Percentiles rank a stretch among this genome's conserved stretches.
phyloP scores from a whole-genome alignment of 768 basidiomycete species.

The Termitomyces sp. region DNA sequence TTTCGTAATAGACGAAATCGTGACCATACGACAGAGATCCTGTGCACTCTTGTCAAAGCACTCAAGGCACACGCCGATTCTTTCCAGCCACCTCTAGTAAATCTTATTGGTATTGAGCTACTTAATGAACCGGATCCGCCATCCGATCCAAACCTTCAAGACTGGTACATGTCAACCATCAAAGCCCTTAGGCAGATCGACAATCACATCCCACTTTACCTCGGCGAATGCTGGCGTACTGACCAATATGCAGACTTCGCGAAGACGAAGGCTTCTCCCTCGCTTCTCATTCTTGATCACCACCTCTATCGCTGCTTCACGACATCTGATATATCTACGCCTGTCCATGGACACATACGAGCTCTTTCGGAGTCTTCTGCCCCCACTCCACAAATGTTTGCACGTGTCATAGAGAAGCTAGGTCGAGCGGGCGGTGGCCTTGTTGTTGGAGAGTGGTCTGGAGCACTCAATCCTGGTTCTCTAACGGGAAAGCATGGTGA shows the following conservation, averaged over 20 bases:
- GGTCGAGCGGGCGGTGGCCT: slow-evolving; percentile 36
- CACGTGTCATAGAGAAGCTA: slow-evolving; percentile 25
- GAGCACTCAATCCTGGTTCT: slow-evolving; percentile 63
- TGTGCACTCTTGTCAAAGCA: slow-evolving; percentile 36
- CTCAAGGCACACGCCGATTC: slow-evolving; percentile 19
- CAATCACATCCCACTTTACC: slow-evolving; percentile 58
- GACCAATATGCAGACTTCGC: slow-evolving; percentile 58
- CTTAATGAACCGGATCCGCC: slow-evolving; percentile 54
- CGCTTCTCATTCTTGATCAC: slow-evolving; percentile 65
- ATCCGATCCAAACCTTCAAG: slow-evolving; percentile 44
- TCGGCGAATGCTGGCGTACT: slow-evolving; percentile 74
- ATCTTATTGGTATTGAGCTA: slow-evolving; percentile 57
- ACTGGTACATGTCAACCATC: slow-evolving; percentile 63
- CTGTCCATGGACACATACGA: slow-evolving; percentile 49
- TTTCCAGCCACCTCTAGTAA: slow-evolving; percentile 34
- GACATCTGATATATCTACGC: slow-evolving; percentile 43
- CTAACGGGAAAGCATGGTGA: slow-evolving; percentile 35
- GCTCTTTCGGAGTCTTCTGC: slow-evolving; percentile 38
- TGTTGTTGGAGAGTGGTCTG: slow-evolving; percentile 78
- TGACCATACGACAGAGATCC: slow-evolving; percentile 40
- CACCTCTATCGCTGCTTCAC: slow-evolving; percentile 85
- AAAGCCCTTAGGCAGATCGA: slow-evolving; percentile 45
- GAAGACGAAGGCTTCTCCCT: slow-evolving; percentile 19
- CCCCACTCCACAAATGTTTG: slow-evolving; percentile 33
- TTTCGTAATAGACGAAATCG: slow-evolving; percentile 41